Evolutionary conservation across 805 yeast genomes (phyloP).

Genomic region (Pichia deserticola): DNA sequence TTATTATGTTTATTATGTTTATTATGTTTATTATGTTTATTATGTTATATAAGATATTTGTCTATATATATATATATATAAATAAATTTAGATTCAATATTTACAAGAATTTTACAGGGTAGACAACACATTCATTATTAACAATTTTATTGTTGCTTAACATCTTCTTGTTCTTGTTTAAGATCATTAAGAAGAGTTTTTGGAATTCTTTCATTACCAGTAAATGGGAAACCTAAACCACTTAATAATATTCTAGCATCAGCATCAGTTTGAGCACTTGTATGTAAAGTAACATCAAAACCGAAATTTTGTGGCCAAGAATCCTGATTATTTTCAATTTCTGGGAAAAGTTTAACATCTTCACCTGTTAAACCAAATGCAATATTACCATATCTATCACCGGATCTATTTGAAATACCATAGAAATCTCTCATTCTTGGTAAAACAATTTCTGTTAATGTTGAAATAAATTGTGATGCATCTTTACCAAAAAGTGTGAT

Average conservation of each 20-base stretch:
- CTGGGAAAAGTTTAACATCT: conserved; percentile 82
- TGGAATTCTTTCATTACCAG: conserved; percentile 40
- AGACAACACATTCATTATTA: background rate
- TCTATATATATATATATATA: no score
- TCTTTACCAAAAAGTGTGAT: conserved; percentile 69
- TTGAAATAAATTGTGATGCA: conserved; percentile 77
- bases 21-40: no score
- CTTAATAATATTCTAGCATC: conserved; percentile 83
- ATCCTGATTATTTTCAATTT: conserved; percentile 84
- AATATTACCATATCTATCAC: conserved; percentile 81
- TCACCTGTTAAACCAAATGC: conserved; percentile 76
- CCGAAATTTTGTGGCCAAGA: conserved; percentile 84
- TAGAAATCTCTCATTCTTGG: conserved; percentile 86
- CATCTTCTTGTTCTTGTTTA: background rate
- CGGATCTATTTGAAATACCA: conserved; percentile 70
- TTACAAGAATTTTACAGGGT: background rate
- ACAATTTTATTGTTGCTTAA: no score
- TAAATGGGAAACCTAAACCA: conserved; percentile 75
- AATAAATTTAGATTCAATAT: no score
- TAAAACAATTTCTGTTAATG: conserved; percentile 84
- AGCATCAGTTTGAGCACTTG: conserved; percentile 82
- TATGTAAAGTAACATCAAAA: conserved; percentile 75
- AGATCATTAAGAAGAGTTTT: conserved; percentile 20
- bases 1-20: no score
- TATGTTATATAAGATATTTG: no score